Base-by-base conservation (phyloP, 2,329 filamentous ascomycete species). In the Ophiocordyceps camponoti-floridani region DNA sequence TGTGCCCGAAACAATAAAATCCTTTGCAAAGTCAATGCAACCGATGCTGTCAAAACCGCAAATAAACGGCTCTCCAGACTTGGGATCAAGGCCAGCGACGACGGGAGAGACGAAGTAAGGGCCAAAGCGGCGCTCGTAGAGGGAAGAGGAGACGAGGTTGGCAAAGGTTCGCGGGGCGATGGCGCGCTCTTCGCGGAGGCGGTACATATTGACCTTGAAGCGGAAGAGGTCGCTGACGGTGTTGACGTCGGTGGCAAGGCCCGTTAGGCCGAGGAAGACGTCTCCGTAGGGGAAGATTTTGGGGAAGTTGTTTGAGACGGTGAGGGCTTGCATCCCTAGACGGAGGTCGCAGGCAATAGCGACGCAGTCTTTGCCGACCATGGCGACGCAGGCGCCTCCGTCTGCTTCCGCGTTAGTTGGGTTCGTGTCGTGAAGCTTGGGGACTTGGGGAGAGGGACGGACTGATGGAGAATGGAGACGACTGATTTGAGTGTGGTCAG, bases 121-220 rank as follows among this genome's bases (percentile, higher is more conserved):
- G 40, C 91, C 91, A 65, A 98, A 98, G 56, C 91, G 79, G 59
- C 77, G 78, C 78, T 98, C 91, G 69, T 98, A 98, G 59, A 98
- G 75, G 53, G 79, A 84, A 53, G 77, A 85, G 58, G 79, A 84
- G 57, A 98, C 88, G 53, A 98, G 78, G 72, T 98, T 95, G 64
- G 91, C 88, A 68, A 98, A 87, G 47, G 91, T 98, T 62, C 84
- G 77, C 41, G 91, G 91, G 46, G 84, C 82, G 66, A 98, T 96
- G 71, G 87, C 76, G 60, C 91, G 87, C 74, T 98, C 91, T 73
- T 98, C 91, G 59, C 91, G 85, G 58, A 98, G 78, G 52, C 91
- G 84, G 77, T 98, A 98, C 84, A 98, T 93, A 77, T 98, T 98
- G 65, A 94, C 86, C 75, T 98, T 98, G 79, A 94, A 96, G 60